Evolutionary conservation across 768 basidiomycete species (phyloP), one percentile per base, ranked within the genome.

Genomic region (Clavaria fumosa): DNA sequence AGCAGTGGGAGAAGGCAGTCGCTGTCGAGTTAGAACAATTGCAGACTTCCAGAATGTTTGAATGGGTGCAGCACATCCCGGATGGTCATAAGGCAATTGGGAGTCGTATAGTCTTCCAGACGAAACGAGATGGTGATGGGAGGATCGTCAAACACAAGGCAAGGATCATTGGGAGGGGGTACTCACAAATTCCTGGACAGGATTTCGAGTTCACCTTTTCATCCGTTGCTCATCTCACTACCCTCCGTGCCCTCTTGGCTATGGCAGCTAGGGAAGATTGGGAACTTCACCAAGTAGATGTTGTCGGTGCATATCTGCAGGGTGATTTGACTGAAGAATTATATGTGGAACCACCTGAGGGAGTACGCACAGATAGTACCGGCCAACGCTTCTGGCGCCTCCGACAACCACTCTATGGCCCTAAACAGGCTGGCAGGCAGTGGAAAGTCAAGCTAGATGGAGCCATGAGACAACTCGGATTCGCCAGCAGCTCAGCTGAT

Each of bases 221-320:
- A n/a, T n/a, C n/a, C n/a, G n/a, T n/a, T n/a, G n/a, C n/a, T n/a
- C n/a, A n/a, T n/a, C n/a, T n/a, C n/a, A 22, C 39, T 1, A 43
- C 50, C 15, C 39, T 61, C 7, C 45, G 48, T 0, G 35, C 52
- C 0, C 3, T 58, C 0, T 46, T 69, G 2, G 56, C 62, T 3
- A 31, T 65, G 17, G 55, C 64, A 0, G 60, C 63, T 0, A 6
- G 38, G 0, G 33, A 54, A 7, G 42, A 54, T 19, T 58, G 58
- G 41, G 48, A 66, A 4, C 30, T 70, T 4, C 45, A 62, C 14
- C 54, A 47, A 34, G 48, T 67, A 5, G n/a, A n/a, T n/a, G n/a
- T n/a, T n/a, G n/a, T n/a, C n/a, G n/a, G n/a, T n/a, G n/a, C n/a
- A n/a, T n/a, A 61, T 72, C 43, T 55, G 18, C 47, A 59, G 41